Evolutionary conservation across 805 yeast species (phyloP), one percentile per base, ranked within the genome.

Genomic region (Maudiozyma pseudohumilis): DNA sequence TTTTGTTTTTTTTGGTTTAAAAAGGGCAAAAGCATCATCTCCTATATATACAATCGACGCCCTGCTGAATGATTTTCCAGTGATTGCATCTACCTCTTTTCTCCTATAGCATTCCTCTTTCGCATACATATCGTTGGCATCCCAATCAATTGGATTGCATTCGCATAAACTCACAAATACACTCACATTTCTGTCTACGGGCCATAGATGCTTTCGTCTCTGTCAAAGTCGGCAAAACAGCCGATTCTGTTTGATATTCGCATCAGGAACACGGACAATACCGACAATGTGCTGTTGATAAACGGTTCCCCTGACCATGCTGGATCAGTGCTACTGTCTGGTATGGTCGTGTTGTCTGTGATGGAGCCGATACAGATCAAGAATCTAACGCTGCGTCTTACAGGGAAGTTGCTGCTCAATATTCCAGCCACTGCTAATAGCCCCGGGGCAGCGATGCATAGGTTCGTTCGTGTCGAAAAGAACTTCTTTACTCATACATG

Each of bases 301-400:
- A 80, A 87, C 48, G 98, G 98, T 1, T 49, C 79, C 1, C 75
- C 79, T 3, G 69, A 70, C 30, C 89, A 80, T 38, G 94, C 96
- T 0, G 69, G 85, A 0, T 78, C 95, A 2, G 83, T 75, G 3
- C 60, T 81, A 6, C 59, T 92, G 24, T 63, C 80, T 1, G 98
- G 98, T 3, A 75, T 75, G 8, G 77, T 92, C 20, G 89, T 82
- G 1, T 60, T 92, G 18, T 72, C 92, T 1, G 75, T 84, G 1
- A 66, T 70, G 13, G 97, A 92, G 46, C 84, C 94, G 2, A 63
- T 85, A 40, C 61, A 75, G 11, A 69, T 89, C 35, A 80, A 75
- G 51, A 73, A 70, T 48, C 57, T 89, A 42, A 59, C 74, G 2
- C 59, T 89, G 38, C 70, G 75, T 43, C 56, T 89, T 17, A 72